Evolutionary conservation across 805 yeast species (phyloP).

Genomic region (Millerozyma acaciae): DNA sequence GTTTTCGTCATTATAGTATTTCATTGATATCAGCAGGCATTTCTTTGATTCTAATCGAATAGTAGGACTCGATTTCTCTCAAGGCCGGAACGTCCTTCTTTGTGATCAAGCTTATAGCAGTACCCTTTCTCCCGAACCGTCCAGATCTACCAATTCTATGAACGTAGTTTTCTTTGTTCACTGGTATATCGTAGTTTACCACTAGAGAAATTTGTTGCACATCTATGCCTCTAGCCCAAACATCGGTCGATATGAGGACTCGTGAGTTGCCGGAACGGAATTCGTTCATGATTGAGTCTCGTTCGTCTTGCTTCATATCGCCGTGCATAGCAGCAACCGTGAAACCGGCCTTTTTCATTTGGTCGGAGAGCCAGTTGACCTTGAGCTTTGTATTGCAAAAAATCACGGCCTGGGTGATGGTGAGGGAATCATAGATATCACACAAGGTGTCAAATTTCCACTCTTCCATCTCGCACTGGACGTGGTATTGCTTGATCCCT

Average conservation of each 20-base stretch:
- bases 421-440: conserved; percentile 90
- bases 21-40: conserved; percentile 72
- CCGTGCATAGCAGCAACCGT: conserved; percentile 97
- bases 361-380: conserved; percentile 85
- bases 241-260: conserved; percentile 92
- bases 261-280: conserved; percentile 92
- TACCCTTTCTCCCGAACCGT: conserved; percentile 97
- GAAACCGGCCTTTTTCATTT: conserved; percentile 76
- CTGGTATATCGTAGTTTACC: conserved; percentile 91
- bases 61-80: conserved; percentile 71
- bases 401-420: conserved; percentile 96
- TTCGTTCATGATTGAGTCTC: conserved; percentile 93
- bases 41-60: conserved; percentile 70
- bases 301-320: conserved; percentile 91
- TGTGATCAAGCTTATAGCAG: conserved; percentile 91
- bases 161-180: conserved; percentile 90
- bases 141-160: conserved; percentile 99
- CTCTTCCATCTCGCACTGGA: conserved; percentile 87
- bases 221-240: conserved; percentile 98
- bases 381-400: conserved; percentile 96
- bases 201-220: conserved; percentile 97
- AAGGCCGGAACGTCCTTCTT: conserved; percentile 69
- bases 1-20: conserved; percentile 16
- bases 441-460: conserved; percentile 93
- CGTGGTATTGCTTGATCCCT: conserved; percentile 89